Evolutionary conservation across 164 flowering plant genomes (phyloP).

Genomic region (Nymphaea colorata): DNA sequence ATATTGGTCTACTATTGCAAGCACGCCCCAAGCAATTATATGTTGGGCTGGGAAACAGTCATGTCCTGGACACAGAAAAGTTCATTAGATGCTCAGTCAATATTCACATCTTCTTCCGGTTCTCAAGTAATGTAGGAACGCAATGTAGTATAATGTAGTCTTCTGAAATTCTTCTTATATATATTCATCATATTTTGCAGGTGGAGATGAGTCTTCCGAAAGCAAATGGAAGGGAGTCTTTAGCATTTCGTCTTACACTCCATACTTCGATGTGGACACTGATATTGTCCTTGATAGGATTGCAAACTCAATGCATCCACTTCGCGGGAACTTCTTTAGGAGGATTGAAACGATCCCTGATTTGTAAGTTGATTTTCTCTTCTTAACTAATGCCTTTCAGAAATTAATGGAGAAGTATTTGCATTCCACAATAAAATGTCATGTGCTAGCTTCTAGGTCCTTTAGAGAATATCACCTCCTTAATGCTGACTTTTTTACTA

Average conservation of each 20-base stretch:
- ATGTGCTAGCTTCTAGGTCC: not conserved
- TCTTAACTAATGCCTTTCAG: not conserved
- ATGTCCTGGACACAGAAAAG: not conserved
- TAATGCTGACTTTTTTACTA: no score
- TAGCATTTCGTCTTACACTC: constrained; percentile 71
- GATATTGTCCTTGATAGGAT: constrained; percentile 76
- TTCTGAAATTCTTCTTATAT: not conserved
- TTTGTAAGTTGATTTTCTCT: constrained; percentile 45
- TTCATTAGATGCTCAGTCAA: not conserved
- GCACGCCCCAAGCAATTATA: no score
- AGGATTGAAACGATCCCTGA: constrained; percentile 94
- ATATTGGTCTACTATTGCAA: no score
- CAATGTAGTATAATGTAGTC: not conserved
- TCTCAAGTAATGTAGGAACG: not conserved
- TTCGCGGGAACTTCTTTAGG: constrained; percentile 62
- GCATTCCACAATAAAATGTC: not conserved
- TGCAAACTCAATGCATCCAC: constrained; percentile 60
- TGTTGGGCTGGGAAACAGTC: not conserved
- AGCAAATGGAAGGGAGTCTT: constrained; percentile 73
- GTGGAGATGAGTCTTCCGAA: constrained; percentile 48
- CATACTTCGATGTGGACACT: constrained; percentile 89
- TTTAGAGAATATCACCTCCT: no score
- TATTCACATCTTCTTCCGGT: not conserved
- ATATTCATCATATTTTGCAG: constrained; percentile 24
- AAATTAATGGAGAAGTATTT: not conserved